Conservation (phyloP, 208 protist species). For the Trypanosoma boissoni region DNA sequence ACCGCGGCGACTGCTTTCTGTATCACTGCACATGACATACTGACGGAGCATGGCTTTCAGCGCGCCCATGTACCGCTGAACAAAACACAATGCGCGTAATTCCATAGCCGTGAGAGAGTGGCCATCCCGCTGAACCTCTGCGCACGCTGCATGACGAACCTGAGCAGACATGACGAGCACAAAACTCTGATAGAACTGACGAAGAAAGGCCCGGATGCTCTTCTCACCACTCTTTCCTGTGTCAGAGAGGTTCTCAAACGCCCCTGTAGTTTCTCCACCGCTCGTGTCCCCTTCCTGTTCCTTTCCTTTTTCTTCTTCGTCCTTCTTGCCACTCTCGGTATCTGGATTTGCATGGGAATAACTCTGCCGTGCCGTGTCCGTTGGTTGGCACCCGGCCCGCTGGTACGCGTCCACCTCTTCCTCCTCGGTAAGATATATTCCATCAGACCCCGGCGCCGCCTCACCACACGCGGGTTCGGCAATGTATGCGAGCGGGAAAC, state of each 20-base stretch:
- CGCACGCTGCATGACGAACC: not conserved
- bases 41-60: slow-evolving; percentile 43
- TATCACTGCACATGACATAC: slow-evolving; percentile 57
- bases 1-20: slow-evolving; percentile 53
- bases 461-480: no score
- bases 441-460: no score
- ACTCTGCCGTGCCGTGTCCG: not conserved
- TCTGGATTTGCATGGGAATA: no score
- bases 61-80: slow-evolving; percentile 32
- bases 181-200: not conserved
- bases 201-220: not conserved
- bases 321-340: not conserved
- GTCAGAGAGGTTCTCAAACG: not conserved
- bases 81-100: slow-evolving; percentile 35
- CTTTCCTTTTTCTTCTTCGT: not conserved
- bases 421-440: slow-evolving; percentile 16
- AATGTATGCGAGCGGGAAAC: not conserved
- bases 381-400: not conserved
- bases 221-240: not conserved
- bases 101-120: slow-evolving; percentile 34
- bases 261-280: not conserved
- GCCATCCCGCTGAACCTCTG: not conserved
- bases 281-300: not conserved
- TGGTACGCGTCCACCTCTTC: slow-evolving; percentile 6
- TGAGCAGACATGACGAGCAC: not conserved